A percentile compares a stretch with the other conserved stretches of the same genome.
Evolutionary conservation across 352 stramenopile genomes (phyloP).

Genomic region (Pythium dissotocum): DNA sequence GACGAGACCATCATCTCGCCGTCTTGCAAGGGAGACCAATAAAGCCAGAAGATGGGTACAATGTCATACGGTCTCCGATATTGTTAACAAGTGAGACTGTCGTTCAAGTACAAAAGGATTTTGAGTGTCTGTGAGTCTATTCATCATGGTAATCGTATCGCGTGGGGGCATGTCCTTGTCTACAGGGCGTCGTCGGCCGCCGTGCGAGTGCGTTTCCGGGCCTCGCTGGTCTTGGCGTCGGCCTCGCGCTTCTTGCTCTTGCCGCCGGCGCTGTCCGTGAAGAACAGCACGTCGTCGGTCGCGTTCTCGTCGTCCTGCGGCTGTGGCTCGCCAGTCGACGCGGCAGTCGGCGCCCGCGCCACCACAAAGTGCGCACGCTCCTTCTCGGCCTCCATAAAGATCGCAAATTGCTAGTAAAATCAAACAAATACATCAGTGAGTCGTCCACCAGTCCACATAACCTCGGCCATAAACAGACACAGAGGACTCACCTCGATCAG

Average conservation of each 20-base stretch:
- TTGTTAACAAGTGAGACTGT: not conserved
- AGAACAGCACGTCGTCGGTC: conserved; percentile 32
- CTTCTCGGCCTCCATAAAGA: conserved; percentile 39
- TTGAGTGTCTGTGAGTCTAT: not conserved
- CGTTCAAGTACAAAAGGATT: no score
- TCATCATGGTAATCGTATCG: not conserved
- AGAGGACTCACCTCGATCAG: conserved; percentile 43
- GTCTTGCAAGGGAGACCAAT: not conserved
- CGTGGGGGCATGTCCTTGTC: not conserved
- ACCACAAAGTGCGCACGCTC: conserved; percentile 27
- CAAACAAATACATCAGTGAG: conserved; percentile 8
- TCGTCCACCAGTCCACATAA: not conserved
- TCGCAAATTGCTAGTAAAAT: conserved; percentile 43
- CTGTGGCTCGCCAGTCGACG: not conserved
- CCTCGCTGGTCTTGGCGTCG: not conserved
- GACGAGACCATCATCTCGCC: conserved; percentile 20
- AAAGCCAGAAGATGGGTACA: no score
- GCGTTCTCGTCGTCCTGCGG: conserved; percentile 12
- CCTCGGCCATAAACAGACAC: not conserved
- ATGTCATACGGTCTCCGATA: not conserved
- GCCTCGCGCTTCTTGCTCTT: conserved; percentile 15
- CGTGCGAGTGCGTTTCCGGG: not conserved
- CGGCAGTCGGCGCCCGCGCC: conserved; percentile 6
- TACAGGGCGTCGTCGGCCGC: not conserved
- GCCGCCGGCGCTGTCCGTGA: conserved; percentile 58